These are phyloP conservation scores for Cladophialophora yegresii DNA, from an alignment of 2,329 filamentous ascomycete species.

Conservation along the genomic window DNA sequence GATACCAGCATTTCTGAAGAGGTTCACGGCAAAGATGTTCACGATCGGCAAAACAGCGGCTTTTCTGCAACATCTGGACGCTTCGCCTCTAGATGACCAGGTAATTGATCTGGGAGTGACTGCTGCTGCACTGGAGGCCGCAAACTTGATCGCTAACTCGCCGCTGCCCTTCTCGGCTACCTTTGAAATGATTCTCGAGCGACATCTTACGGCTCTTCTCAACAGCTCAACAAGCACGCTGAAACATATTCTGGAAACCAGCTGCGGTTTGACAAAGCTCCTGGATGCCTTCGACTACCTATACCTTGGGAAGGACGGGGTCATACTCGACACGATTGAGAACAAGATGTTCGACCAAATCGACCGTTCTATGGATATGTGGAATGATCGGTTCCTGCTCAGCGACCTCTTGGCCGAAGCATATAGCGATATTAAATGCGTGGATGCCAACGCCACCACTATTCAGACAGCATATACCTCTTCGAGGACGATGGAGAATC, in stretches of 20 bases:
- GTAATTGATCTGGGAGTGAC: conserved; percentile 6
- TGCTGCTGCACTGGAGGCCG: conserved; percentile 15
- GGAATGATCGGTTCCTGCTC: conserved; percentile 80
- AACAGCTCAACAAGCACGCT: conserved; percentile 58
- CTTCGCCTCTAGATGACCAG: background rate
- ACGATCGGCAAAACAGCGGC: conserved; percentile 31
- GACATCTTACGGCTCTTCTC: conserved; percentile 69
- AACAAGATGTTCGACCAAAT: conserved; percentile 73
- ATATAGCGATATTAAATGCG: conserved; percentile 56
- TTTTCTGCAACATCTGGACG: conserved; percentile 23
- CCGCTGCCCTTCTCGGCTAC: conserved; percentile 59
- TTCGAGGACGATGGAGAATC: conserved; percentile 49
- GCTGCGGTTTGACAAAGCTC: conserved; percentile 66
- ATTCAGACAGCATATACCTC: conserved; percentile 54
- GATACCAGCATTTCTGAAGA: conserved; percentile 24
- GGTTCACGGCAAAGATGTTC: conserved; percentile 22
- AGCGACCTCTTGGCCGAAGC: conserved; percentile 75
- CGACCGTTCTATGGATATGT: conserved; percentile 60
- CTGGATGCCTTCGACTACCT: conserved; percentile 69
- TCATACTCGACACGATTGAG: conserved; percentile 65
- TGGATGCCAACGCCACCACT: conserved; percentile 65
- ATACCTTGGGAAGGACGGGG: conserved; percentile 76
- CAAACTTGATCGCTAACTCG: conserved; percentile 16
- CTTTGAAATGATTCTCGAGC: conserved; percentile 69
- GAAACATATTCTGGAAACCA: conserved; percentile 64